Evolutionary conservation across 768 basidiomycete genomes (phyloP).

Genomic region (Termitomyces sp.): DNA sequence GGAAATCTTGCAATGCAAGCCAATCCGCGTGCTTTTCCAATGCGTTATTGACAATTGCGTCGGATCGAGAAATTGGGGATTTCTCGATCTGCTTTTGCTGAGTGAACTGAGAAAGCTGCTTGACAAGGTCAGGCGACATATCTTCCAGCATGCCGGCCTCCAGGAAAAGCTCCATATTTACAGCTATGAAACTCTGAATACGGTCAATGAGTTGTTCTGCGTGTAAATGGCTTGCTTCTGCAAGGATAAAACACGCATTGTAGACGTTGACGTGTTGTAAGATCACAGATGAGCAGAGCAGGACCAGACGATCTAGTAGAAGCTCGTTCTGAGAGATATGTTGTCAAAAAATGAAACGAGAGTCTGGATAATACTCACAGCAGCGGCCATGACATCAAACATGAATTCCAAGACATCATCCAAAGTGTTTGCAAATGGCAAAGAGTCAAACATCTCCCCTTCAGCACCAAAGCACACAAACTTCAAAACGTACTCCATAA

Average conservation of each 20-base stretch:
- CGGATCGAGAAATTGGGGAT: slow-evolving; percentile 60
- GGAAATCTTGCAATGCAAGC: slow-evolving; percentile 67
- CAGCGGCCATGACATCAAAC: slow-evolving; percentile 81
- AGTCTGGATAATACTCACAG: slow-evolving; percentile 43
- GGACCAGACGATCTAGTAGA: slow-evolving; percentile 77
- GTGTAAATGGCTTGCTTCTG: slow-evolving; percentile 78
- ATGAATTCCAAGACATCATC: slow-evolving; percentile 84
- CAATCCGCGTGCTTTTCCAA: slow-evolving; percentile 64
- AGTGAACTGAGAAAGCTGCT: slow-evolving; percentile 58
- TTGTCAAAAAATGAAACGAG: slow-evolving; percentile 3
- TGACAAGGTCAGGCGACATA: slow-evolving; percentile 58
- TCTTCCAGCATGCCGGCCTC: slow-evolving; percentile 79
- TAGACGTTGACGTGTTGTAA: slow-evolving; percentile 59
- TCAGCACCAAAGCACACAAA: slow-evolving; percentile 75
- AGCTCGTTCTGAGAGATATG: slow-evolving; percentile 64
- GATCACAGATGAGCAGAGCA: slow-evolving; percentile 77
- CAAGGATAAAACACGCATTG: slow-evolving; percentile 77
- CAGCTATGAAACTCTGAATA: slow-evolving; percentile 73
- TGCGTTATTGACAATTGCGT: slow-evolving; percentile 44
- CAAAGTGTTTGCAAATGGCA: slow-evolving; percentile 58
- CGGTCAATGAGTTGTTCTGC: slow-evolving; percentile 62
- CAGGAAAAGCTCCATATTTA: slow-evolving; percentile 84
- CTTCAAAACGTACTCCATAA: slow-evolving; percentile 69
- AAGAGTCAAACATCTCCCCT: slow-evolving; percentile 61
- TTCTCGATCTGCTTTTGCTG: slow-evolving; percentile 57